Evolutionary conservation across 2,329 filamentous ascomycete genomes (phyloP), one percentile per base, ranked within the genome.

Genomic region (Penicillium griseofulvum): DNA sequence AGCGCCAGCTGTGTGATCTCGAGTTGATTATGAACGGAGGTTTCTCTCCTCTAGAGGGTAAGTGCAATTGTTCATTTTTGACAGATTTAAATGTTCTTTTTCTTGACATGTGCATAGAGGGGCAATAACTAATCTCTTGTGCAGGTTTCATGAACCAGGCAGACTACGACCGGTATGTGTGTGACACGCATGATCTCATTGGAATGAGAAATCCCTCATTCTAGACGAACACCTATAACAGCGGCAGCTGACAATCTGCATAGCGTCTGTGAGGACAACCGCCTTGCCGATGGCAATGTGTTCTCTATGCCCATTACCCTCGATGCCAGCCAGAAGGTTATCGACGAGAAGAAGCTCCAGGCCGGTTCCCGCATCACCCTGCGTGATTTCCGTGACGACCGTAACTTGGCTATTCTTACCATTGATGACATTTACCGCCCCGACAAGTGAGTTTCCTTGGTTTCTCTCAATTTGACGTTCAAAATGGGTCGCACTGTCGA

Each of bases 291-390:
- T 78, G 94, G 94, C 74, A 87, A 87, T 73, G 88, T 99, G 68
- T 97, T 97, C 81, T 90, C 86, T 76, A 99, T 99, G 79, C 94
- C 94, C 69, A 97, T 99, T 76, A 95, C 89, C 67, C 87, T 99
- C 64, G 94, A 99, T 75, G 81, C 95, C 59, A 85, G 83, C 62
- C 81, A 91, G 73, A 78, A 87, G 70, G 85, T 85, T 56, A 89
- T 97, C 71, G 82, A 93, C 63, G 81, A 87, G 67, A 74, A 88
- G 31, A 86, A 85, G 60, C 82, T 97, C 70, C 89, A 94, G 83
- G 70, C 89, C 26, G 91, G 92, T 52, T 83, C 87, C 55, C 87
- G 91, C 66, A 81, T 97, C 71, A 90, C 91, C 38, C 88, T 99
- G 61, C 89, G 93, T 68, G 94, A 99, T 75, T 91, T 95, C 80